Conservation (phyloP, 108 stramenopile species). For the Nitzschia palea region DNA sequence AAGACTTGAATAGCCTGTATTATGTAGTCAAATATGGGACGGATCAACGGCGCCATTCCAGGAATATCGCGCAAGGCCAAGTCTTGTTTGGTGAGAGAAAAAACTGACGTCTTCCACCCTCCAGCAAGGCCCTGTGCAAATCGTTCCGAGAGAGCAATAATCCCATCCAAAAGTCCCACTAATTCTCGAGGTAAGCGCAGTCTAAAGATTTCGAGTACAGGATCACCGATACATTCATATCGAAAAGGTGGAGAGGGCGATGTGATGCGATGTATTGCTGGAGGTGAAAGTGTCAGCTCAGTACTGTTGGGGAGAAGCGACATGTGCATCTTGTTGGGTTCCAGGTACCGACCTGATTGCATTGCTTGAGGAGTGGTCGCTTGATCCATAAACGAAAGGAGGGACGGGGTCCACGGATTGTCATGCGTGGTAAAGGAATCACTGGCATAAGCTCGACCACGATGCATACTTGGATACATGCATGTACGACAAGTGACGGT, state of each 20-base stretch:
- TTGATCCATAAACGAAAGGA: not conserved
- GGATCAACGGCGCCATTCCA: constrained; percentile 36
- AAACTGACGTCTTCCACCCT: constrained; percentile 74
- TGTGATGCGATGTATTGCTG: constrained; percentile 1
- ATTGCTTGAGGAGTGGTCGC: no score
- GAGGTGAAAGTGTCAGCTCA: constrained; percentile 3
- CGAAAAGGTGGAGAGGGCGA: not conserved
- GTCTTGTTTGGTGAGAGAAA: constrained; percentile 79
- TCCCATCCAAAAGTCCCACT: constrained; percentile 43
- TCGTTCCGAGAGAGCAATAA: constrained; percentile 54
- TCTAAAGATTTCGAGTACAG: constrained; percentile 50
- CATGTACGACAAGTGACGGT: no score
- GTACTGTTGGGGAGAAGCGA: no score
- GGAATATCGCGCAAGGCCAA: constrained; percentile 68
- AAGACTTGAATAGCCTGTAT: constrained; percentile 33
- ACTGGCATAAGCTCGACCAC: no score
- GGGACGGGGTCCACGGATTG: not conserved
- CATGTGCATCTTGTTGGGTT: no score
- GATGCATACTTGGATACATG: no score
- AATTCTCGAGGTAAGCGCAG: constrained; percentile 53
- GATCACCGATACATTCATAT: constrained; percentile 52
- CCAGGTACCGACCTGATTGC: no score
- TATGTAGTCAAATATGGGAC: constrained; percentile 58
- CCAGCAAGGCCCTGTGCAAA: constrained; percentile 36
- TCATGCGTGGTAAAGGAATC: not conserved